A percentile compares a stretch with the other conserved stretches of the same genome.
Conservation (phyloP, 1,139 yeast species). For the Geotrichum candidum region DNA sequence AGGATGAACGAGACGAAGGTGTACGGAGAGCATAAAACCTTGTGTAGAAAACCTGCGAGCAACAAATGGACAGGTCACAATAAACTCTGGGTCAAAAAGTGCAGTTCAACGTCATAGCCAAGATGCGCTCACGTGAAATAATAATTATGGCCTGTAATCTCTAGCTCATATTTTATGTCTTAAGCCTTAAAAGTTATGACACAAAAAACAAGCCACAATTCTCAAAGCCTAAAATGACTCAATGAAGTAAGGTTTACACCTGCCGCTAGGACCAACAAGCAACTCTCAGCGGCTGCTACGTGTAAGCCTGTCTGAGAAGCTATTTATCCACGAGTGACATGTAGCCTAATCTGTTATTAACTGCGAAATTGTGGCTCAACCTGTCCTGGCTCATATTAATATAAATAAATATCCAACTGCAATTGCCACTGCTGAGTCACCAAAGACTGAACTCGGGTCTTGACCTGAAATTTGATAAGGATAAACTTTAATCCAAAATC, state of each 20-base stretch:
- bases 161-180: not conserved
- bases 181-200: not conserved
- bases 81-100: not conserved
- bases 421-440: no score
- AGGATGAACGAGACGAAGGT: not conserved
- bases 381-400: no score
- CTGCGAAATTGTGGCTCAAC: no score
- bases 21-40: not conserved
- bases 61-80: not conserved
- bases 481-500: no score
- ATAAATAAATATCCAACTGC: no score
- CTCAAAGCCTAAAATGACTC: not conserved
- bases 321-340: no score
- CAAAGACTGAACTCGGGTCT: no score
- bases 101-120: not conserved
- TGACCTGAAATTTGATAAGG: no score
- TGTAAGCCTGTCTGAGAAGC: no score
- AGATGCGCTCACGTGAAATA: not conserved
- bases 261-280: not conserved
- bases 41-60: not conserved
- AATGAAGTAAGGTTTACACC: not conserved
- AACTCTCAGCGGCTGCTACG: no score
- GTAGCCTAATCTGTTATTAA: no score
- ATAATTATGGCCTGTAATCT: no score
- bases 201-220: not conserved